Percentiles rank a stretch among this genome's conserved stretches.
Evolutionary conservation across 2,329 filamentous ascomycete species (phyloP).

Genomic region (Calonectria hawksworthii): DNA sequence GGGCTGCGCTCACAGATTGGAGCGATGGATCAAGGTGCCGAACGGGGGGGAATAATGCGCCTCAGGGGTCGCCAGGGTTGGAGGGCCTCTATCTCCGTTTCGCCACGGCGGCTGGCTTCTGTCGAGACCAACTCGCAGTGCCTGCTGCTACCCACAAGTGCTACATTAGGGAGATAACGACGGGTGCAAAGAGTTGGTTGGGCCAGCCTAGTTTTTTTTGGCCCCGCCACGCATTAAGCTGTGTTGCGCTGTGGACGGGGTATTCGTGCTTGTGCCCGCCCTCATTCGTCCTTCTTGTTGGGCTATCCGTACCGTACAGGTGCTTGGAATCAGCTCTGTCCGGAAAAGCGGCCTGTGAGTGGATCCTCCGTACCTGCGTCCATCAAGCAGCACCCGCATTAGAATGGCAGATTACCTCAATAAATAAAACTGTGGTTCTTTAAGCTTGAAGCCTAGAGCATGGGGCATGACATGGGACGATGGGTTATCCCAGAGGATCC

Average conservation of each 20-base stretch:
- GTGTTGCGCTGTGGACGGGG: slow-evolving; percentile 2
- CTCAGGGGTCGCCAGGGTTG: slow-evolving; percentile 20
- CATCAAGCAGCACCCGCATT: slow-evolving; percentile 20
- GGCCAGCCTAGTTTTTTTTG: background rate
- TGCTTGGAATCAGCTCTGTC: background rate
- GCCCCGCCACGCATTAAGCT: slow-evolving; percentile 13
- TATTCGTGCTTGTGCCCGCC: background rate
- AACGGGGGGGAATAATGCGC: slow-evolving; percentile 10
- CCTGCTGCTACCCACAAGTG: background rate
- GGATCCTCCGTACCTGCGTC: slow-evolving; percentile 18
- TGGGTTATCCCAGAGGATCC: slow-evolving; percentile 5
- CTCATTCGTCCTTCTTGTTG: background rate
- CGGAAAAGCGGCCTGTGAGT: background rate
- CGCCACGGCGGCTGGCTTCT: background rate
- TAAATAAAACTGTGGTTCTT: slow-evolving; percentile 1
- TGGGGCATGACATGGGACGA: slow-evolving; percentile 22
- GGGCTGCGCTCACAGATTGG: slow-evolving; percentile 1
- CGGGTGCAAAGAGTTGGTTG: slow-evolving; percentile 5
- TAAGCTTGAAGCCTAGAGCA: slow-evolving; percentile 14
- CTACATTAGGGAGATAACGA: background rate
- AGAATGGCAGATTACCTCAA: slow-evolving; percentile 23
- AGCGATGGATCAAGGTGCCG: slow-evolving; percentile 20
- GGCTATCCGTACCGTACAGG: background rate
- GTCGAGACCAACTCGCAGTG: background rate
- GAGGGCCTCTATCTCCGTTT: background rate